Evolutionary conservation across 306 rosid species (phyloP).

Genomic region (Mimosa bimucronata): DNA sequence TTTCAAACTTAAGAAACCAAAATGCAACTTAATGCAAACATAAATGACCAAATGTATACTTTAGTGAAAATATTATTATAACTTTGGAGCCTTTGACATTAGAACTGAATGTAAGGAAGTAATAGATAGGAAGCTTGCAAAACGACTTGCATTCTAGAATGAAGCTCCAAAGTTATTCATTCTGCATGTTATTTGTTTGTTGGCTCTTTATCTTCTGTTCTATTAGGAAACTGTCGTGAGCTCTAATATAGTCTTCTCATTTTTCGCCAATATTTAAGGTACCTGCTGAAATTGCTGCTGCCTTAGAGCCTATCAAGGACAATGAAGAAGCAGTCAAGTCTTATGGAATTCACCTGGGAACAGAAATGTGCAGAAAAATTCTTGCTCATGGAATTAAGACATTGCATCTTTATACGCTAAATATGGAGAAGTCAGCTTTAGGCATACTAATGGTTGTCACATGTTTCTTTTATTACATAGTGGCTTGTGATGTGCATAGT

Average conservation of each 20-base stretch:
- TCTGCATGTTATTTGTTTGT: background rate
- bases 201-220: slow-evolving; percentile 26
- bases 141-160: too few species aligned
- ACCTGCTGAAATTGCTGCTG: slow-evolving; percentile 79
- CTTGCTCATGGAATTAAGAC: slow-evolving; percentile 90
- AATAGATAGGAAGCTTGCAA: too few species aligned
- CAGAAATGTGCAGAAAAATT: slow-evolving; percentile 96
- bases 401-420: slow-evolving; percentile 84
- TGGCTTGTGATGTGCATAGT: slow-evolving; percentile 38
- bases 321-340: slow-evolving; percentile 96
- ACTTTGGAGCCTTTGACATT: too few species aligned
- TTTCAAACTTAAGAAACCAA: too few species aligned
- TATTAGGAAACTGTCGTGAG: slow-evolving; percentile 12
- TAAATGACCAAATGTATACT: too few species aligned
- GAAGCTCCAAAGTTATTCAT: too few species aligned
- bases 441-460: slow-evolving; percentile 69
- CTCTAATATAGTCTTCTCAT: slow-evolving; percentile 34
- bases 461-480: slow-evolving; percentile 18
- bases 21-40: too few species aligned
- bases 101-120: too few species aligned
- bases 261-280: slow-evolving; percentile 53
- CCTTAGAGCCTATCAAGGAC: slow-evolving; percentile 94
- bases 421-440: slow-evolving; percentile 94
- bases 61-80: too few species aligned
- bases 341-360: slow-evolving; percentile 92